Evolutionary conservation across 2,329 filamentous ascomycete species (phyloP), one percentile per base, ranked within the genome.

Genomic region (Sporothrix pseudoabietina): DNA sequence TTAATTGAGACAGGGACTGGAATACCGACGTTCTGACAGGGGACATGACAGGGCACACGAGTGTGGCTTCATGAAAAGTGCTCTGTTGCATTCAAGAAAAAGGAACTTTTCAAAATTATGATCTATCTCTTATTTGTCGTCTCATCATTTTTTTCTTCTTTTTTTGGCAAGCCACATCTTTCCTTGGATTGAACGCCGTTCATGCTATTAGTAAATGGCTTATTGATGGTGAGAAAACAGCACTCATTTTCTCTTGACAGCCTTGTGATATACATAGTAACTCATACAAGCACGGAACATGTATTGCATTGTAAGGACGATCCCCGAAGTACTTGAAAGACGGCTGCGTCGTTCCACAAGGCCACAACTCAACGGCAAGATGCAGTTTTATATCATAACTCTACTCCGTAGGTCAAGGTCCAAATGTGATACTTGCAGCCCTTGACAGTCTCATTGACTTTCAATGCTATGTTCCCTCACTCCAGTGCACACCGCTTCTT

Each of bases 1-100:
- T 59, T 32, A 7, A 30, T 44, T 22, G 16, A 6, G 12, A 49
- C 32, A 44, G 70, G 69, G 30, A 30, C 55, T 30, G 57, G 41
- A 61, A 66, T 52, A 39, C 66, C 66, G 66, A 54, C 41, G 49
- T 69, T 35, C n/a, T 2, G 44, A 69, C 66, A 54, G 26, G 66
- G 65, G 66, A 26, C 22, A 41, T 63, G 35, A 44, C 59, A 22
- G 55, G 55, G 55, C 2, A 30, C 55, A 59, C 14, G 22, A 14
- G 55, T 59, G 59, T 44, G 59, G 59, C n/a, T 41, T 44, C 35
- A 44, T 16, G 59, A 65, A 26, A 7, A 44, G 59, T 63, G 35
- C n/a, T 65, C n/a, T 44, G 30, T 59, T 39, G 30, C 30, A 59
- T 32, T 4, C n/a, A 55, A 55, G 44, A 55, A 26, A 55, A 26